A percentile compares a stretch with the other conserved stretches of the same genome.
These are phyloP conservation scores for Colletotrichum shisoi DNA, from an alignment of 2,329 filamentous ascomycete species.

Conservation along the genomic window DNA sequence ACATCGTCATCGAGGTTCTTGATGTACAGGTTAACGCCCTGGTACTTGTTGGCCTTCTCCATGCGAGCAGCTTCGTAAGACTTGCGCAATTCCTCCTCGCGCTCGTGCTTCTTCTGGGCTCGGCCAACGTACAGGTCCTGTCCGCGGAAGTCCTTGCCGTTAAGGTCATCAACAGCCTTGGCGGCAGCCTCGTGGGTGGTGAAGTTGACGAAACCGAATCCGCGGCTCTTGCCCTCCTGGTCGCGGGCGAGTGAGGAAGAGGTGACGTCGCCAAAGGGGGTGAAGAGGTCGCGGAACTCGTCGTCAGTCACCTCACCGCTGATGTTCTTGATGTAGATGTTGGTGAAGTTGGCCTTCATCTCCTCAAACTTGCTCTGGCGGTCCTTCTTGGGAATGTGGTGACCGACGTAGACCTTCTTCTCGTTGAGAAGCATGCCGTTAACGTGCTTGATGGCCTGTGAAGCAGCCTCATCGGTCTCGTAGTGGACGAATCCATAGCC, in stretches of 20 bases:
- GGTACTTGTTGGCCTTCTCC: conserved; percentile 99
- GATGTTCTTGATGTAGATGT: conserved; percentile 99
- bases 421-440: conserved; percentile 99
- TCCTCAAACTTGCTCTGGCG: conserved; percentile 99
- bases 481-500: conserved; percentile 99
- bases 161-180: conserved; percentile 88
- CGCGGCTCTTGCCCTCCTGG: conserved; percentile 88
- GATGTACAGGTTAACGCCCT: conserved; percentile 99
- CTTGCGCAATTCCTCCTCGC: conserved; percentile 98
- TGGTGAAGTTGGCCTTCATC: conserved; percentile 99
- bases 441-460: conserved; percentile 98
- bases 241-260: conserved; percentile 94
- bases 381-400: conserved; percentile 99
- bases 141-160: conserved; percentile 89
- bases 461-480: conserved; percentile 97
- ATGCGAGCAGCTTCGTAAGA: conserved; percentile 97
- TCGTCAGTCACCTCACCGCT: conserved; percentile 84
- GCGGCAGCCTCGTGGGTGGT: conserved; percentile 86
- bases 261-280: conserved; percentile 91
- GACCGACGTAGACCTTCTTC: conserved; percentile 99
- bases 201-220: conserved; percentile 97
- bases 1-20: conserved; percentile 98
- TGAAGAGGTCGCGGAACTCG: conserved; percentile 92
- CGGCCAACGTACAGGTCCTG: conserved; percentile 98
- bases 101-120: conserved; percentile 99